Evolutionary conservation across 257 asterid genomes (phyloP).

Genomic region (Agastache rugosa): DNA sequence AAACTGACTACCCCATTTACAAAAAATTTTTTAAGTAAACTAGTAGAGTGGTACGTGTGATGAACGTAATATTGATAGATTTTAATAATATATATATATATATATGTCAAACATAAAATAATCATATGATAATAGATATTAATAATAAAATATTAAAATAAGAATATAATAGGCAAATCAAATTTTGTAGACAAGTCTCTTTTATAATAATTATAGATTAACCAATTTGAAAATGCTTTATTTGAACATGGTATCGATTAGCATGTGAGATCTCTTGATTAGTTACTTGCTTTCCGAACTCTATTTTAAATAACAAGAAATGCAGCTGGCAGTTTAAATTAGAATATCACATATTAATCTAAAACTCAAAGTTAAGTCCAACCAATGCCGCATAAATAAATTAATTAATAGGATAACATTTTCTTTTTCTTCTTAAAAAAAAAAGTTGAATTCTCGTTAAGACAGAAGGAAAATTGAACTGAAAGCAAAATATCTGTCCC

Average conservation of each 20-base stretch:
- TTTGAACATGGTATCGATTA: not conserved
- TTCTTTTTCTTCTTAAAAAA: not conserved
- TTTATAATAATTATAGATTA: too few relatives aligned
- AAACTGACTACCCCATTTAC: too few relatives aligned
- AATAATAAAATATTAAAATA: too few relatives aligned
- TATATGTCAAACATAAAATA: too few relatives aligned
- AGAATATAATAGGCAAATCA: too few relatives aligned
- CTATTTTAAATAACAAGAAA: not conserved
- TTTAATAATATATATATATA: too few relatives aligned
- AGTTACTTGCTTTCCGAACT: not conserved
- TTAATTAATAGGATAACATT: not conserved
- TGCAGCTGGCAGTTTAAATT: conserved; percentile 8
- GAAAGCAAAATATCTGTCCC: not conserved
- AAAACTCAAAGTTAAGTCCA: not conserved
- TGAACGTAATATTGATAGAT: too few relatives aligned
- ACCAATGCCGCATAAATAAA: not conserved
- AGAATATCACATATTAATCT: not conserved
- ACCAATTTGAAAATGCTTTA: too few relatives aligned
- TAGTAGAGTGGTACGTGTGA: too few relatives aligned
- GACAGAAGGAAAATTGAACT: not conserved
- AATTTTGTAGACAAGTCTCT: too few relatives aligned
- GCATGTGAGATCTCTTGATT: not conserved
- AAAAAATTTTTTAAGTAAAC: too few relatives aligned
- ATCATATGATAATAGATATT: too few relatives aligned
- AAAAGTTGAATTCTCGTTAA: not conserved